Evolutionary conservation across 1,284 basidiomycete species (phyloP).

Genomic region (Ustilago esculenta): DNA sequence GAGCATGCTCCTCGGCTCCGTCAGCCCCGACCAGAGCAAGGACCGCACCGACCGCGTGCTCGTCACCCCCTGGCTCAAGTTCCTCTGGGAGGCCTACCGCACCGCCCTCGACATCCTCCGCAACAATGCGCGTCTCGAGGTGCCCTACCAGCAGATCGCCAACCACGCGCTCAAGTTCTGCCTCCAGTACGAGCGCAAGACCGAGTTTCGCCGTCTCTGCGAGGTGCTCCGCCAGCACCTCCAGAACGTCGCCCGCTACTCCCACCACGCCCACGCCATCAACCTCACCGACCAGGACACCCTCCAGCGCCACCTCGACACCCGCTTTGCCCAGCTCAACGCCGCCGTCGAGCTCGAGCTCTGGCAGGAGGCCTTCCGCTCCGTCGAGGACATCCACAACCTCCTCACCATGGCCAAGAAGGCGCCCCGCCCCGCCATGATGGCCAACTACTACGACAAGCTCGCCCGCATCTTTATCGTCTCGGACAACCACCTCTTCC

Average conservation of each 20-base stretch:
- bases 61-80: conserved; percentile 97
- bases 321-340: conserved; percentile 95
- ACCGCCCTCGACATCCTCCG: conserved; percentile 96
- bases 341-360: conserved; percentile 98
- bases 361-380: conserved; percentile 99
- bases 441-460: conserved; percentile 99
- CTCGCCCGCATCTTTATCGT: conserved; percentile 92
- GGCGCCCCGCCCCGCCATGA: conserved; percentile 89
- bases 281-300: conserved; percentile 96
- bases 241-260: conserved; percentile 92
- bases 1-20: conserved; percentile 85
- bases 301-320: conserved; percentile 95
- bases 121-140: conserved; percentile 93
- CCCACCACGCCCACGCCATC: conserved; percentile 95
- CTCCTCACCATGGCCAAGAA: conserved; percentile 90
- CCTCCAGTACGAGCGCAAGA: conserved; percentile 89
- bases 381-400: conserved; percentile 97
- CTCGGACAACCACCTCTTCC: conserved; percentile 87
- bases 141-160: conserved; percentile 96
- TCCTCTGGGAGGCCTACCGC: conserved; percentile 97
- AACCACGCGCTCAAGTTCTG: conserved; percentile 98
- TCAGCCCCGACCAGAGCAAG: conserved; percentile 89
- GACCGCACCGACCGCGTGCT: conserved; percentile 94
- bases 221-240: conserved; percentile 96
- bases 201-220: conserved; percentile 96